Evolutionary conservation across 176 grass and related monocot genomes (phyloP), one percentile per base, ranked within the genome.

Genomic region (Carex parvula): DNA sequence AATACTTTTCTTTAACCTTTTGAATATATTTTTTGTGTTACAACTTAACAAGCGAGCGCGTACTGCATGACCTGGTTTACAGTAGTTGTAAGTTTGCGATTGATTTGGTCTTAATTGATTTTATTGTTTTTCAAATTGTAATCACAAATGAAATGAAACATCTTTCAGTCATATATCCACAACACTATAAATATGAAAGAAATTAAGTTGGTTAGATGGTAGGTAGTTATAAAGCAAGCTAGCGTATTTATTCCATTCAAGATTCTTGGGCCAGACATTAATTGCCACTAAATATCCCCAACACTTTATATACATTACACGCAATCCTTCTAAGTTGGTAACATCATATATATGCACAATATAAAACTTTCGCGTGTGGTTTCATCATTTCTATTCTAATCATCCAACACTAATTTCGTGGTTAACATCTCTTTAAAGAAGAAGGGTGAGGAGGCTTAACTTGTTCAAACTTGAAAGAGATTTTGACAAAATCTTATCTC

Each of bases 81-180:
- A 54, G 12, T 44, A 81, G 80, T 82, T 82, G 59, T 17, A 3
- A 82, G 20, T 67, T 61, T 64, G 41, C 56, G 56, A 80, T 66
- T 82, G 80, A 82, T 82, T 63, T 82, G 4, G 80, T 82, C 56
- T 52, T 66, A 82, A 82, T 32, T 30, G 6, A 75, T 75, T 75
- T 26, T 42, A 74, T 24, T 24, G 44, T 53, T 50, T 52, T 26
- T 15, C 18, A 29, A 29, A 8, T 74, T 74, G 70, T 42, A 14
- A 29, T 29, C 29, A 29, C 29, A 29, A 29, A 29, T 29, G 0
- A 76, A 53, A 53, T 54, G 12, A 55, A 39, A 13, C 46, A 76
- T 54, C 22, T 17, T 54, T 75, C n/a, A 6, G 46, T 18, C 11
- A 71, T 35, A 35, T 35, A 35, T 46, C 8, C 0, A 26, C 26